Base-by-base conservation (phyloP, 495 filamentous ascomycete genomes). In the Penicillium verhagenii region DNA sequence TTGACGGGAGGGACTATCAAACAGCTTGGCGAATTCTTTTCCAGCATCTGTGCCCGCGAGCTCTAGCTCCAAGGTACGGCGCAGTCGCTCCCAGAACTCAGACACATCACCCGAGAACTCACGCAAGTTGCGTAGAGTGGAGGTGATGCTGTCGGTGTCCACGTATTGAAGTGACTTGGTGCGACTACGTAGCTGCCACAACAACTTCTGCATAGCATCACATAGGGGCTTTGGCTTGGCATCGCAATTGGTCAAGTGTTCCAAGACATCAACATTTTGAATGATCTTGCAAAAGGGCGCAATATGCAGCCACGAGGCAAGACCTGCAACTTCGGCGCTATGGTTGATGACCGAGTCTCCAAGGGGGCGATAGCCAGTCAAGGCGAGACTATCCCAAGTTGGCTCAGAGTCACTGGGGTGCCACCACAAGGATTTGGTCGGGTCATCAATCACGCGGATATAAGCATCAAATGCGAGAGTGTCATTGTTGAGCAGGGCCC, bases 351-450 rank as follows among this genome's bases (percentile, higher is more conserved):
- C 67, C 3, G 73, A 73, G 47, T 74, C 72, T 14, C 73, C 72
- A 29, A 87, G 58, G 5, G 79, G 74, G 49, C 79, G 79, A 31
- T 86, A 77, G 19, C 85, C 84, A 23, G 84, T 86, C 68, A 82
- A 75, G 7, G 74, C 71, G 80, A 80, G 75, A 58, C 90, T 68
- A 81, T 98, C 61, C 90, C 93, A 59, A 85, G 92, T 74, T 76
- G 85, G 57, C 69, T 84, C 66, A 69, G 87, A 66, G 77, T 92
- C 61, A 51, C 79, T 70, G 62, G 72, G 65, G 58, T 86, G 81
- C 71, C 82, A 84, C 84, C 84, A 87, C n/a, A 87, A 70, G 25
- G 77, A 81, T 7, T 73, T 68, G 2, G 85, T 87, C 10, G 82
- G 79, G 56, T 88, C 85, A 16, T 86, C 67, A 28, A 87, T 64